Percentiles rank a stretch among this genome's conserved stretches.
Conservation (phyloP, 129 eudicot genomes). For the Oenanthe sinensis region DNA sequence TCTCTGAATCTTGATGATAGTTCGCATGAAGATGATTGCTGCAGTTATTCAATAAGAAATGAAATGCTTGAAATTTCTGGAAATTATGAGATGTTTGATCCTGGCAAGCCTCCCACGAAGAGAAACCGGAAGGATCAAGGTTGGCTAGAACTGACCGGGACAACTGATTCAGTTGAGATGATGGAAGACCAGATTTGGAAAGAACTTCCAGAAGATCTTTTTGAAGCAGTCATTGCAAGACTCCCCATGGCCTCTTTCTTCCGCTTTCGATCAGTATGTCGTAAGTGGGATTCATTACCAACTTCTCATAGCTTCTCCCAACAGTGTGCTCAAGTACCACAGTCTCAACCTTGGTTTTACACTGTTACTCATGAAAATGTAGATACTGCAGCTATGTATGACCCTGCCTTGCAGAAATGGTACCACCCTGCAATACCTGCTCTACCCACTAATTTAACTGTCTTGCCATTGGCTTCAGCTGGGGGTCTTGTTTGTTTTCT, state of each 20-base stretch:
- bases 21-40: constrained; percentile 53
- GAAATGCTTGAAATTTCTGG: constrained; percentile 40
- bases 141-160: constrained; percentile 29
- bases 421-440: constrained; percentile 72
- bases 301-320: constrained; percentile 60
- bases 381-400: constrained; percentile 72
- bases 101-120: constrained; percentile 75
- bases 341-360: constrained; percentile 75
- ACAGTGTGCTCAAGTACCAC: constrained; percentile 57
- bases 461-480: constrained; percentile 87
- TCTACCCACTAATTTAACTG: constrained; percentile 60
- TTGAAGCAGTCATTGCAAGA: constrained; percentile 80
- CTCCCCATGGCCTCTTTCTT: constrained; percentile 77
- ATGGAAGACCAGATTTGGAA: constrained; percentile 80
- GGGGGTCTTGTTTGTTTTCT: constrained; percentile 93
- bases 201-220: constrained; percentile 84
- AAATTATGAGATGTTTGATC: constrained; percentile 54
- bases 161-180: constrained; percentile 31
- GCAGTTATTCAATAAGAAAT: constrained; percentile 45
- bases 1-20: constrained; percentile 46
- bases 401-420: constrained; percentile 73
- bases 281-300: constrained; percentile 76
- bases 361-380: constrained; percentile 77
- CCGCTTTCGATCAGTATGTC: constrained; percentile 82
- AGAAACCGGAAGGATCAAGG: constrained; percentile 61